Evolutionary conservation across 139 green algal species (phyloP), one percentile per base, ranked within the genome.

Genomic region (Closterium sp.): DNA sequence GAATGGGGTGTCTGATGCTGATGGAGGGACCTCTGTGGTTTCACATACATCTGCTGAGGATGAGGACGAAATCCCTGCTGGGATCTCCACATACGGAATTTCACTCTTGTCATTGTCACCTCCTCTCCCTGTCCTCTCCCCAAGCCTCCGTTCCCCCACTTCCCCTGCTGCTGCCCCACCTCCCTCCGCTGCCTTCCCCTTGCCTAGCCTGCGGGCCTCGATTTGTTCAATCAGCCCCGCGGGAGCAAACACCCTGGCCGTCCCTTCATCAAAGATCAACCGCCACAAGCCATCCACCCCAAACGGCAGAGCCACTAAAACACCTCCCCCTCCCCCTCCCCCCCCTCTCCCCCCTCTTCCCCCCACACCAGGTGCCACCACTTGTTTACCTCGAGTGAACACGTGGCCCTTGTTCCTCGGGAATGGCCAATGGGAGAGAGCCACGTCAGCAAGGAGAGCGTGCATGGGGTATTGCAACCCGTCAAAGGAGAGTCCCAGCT

Each of bases 391-490:
- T 27, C 62, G 62, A 24, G 62, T 79, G 19, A 79, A 79, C 62
- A 79, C 62, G 62, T 79, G 62, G 62, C 17, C 62, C 13, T 79
- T 79, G 62, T 27, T 24, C 62, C 62, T 5, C 13, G 62, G 62
- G 62, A 79, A 79, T 0, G 62, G 62, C 62, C 62, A 79, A 24
- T 79, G 62, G 19, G 62, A 79, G 0, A 90, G 88, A 29, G 62
- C 70, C n/a, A 90, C 88, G 29, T 90, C 88, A 86, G 88, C 88
- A 4, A 90, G 70, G n/a, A 86, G 62, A 9, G 70, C 38, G 11
- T 90, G 62, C 88, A 90, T 90, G 13, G 88, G 88, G 70, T 90
- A 90, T 17, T 62, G 88, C 10, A 90, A 9, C 9, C 88, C 88
- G n/a, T 90, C 70, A 4, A 90, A 90, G 30, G 88, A 90, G 29